Percentiles rank a stretch among this genome's conserved stretches.
Evolutionary conservation across 495 filamentous ascomycete species (phyloP).

Genomic region (Tuber borchii): DNA sequence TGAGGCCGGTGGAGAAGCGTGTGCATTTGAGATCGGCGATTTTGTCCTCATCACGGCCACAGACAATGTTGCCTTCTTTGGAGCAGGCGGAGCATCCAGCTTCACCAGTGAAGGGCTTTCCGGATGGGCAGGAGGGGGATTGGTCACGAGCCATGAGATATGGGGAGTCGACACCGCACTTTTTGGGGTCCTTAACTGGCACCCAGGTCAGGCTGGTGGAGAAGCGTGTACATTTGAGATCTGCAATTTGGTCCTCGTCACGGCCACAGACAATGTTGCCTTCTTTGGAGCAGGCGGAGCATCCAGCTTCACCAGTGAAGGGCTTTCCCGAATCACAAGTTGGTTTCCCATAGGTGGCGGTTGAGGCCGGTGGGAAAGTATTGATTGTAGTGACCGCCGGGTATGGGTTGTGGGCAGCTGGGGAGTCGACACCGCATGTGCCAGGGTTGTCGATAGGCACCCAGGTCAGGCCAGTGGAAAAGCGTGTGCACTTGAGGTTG

Average conservation of each 20-base stretch:
- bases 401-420: too few species aligned
- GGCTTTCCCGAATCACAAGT: neutral
- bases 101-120: too few species aligned
- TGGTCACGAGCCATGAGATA: neutral
- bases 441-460: neutral
- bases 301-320: neutral
- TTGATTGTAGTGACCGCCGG: too few species aligned
- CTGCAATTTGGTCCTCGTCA: neutral
- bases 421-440: neutral
- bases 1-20: too few species aligned
- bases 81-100: too few species aligned
- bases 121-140: too few species aligned
- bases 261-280: slow-evolving; percentile 4
- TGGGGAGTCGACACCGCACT: neutral
- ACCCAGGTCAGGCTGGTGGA: neutral
- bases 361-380: neutral
- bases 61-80: too few species aligned
- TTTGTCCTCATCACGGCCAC: too few species aligned
- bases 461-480: neutral
- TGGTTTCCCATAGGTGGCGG: too few species aligned
- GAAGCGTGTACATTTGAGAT: slow-evolving; percentile 1
- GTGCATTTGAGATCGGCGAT: too few species aligned
- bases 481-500: slow-evolving; percentile 4
- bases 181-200: neutral
- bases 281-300: neutral